Evolutionary conservation across 257 asterid species (phyloP).

Genomic region (Voacanga thouarsii): DNA sequence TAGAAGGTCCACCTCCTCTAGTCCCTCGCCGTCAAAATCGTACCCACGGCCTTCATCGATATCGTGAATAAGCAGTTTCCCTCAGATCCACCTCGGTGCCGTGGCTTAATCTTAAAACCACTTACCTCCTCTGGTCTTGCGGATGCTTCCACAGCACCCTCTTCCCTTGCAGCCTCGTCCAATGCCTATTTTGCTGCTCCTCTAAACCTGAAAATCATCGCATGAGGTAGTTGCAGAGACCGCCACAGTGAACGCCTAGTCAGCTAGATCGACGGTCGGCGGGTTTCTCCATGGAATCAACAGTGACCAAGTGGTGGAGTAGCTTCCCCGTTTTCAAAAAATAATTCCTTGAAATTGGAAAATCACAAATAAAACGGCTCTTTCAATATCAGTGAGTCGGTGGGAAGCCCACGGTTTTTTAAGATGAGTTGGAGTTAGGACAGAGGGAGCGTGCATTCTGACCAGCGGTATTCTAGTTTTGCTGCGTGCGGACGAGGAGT

Average conservation of each 20-base stretch:
- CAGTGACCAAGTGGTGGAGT: conserved; percentile 82
- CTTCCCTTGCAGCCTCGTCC: conserved; percentile 54
- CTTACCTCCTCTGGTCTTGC: conserved; percentile 36
- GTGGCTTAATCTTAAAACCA: conserved; percentile 63
- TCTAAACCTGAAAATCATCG: conserved; percentile 72
- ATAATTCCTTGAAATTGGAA: background rate
- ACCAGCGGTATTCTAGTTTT: no score
- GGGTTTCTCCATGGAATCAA: conserved; percentile 84
- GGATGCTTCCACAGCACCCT: conserved; percentile 95
- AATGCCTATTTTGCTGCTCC: conserved; percentile 71
- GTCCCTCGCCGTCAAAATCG: conserved; percentile 47
- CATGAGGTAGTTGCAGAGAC: conserved; percentile 30
- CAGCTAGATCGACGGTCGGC: conserved; percentile 52
- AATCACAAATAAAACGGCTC: background rate
- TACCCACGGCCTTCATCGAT: conserved; percentile 57
- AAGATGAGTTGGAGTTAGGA: no score
- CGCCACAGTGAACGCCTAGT: conserved; percentile 28
- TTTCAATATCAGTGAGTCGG: background rate
- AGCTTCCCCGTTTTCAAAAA: conserved; percentile 65
- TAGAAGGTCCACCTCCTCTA: conserved; percentile 62
- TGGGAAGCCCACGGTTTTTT: no score
- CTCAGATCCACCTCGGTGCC: conserved; percentile 92
- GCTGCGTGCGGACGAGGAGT: no score
- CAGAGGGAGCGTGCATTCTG: no score
- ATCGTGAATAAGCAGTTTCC: conserved; percentile 90